A percentile compares a stretch with the other conserved stretches of the same genome.
Conservation (phyloP, 1,284 basidiomycete species). For the Apiotrichum veenhuisii region DNA sequence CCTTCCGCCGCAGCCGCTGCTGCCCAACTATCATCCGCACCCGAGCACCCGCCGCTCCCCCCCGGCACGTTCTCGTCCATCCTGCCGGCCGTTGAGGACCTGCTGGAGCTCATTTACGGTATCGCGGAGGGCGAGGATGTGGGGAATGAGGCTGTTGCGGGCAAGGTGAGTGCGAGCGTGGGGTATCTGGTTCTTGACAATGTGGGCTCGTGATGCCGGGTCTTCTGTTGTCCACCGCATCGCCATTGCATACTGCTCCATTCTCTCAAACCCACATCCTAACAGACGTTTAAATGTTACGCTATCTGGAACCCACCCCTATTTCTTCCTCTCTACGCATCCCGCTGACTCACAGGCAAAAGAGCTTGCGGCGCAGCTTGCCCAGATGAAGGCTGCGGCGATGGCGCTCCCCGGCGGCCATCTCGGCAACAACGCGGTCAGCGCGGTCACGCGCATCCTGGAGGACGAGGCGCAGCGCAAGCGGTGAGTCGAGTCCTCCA, state of each 20-base stretch:
- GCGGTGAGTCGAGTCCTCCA: slow-evolving; percentile 11
- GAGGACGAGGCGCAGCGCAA: slow-evolving; percentile 10
- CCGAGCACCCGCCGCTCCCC: neutral
- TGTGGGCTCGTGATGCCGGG: neutral
- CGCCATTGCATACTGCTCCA: too few relatives aligned
- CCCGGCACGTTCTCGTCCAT: slow-evolving; percentile 16
- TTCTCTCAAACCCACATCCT: too few relatives aligned
- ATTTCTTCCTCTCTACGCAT: too few relatives aligned
- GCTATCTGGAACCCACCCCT: too few relatives aligned
- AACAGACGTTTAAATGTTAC: too few relatives aligned
- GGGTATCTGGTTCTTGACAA: too few relatives aligned
- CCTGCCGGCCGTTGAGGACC: slow-evolving; percentile 15
- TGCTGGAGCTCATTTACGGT: slow-evolving; percentile 13
- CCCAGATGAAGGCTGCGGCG: slow-evolving; percentile 9
- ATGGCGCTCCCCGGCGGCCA: slow-evolving; percentile 14
- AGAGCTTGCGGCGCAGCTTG: slow-evolving; percentile 5
- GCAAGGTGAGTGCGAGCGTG: slow-evolving; percentile 5
- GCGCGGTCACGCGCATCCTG: slow-evolving; percentile 8
- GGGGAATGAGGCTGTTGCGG: slow-evolving; percentile 7
- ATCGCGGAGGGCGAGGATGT: slow-evolving; percentile 8
- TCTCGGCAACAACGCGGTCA: slow-evolving; percentile 10
- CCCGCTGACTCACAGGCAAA: slow-evolving; percentile 10
- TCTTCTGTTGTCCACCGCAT: too few relatives aligned
- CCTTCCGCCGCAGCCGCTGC: neutral
- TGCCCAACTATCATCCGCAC: neutral